A percentile compares a stretch with the other conserved stretches of the same genome.
These are phyloP conservation scores for Candolleomyces eurysporus DNA, from an alignment of 768 basidiomycete species.

Conservation along the genomic window DNA sequence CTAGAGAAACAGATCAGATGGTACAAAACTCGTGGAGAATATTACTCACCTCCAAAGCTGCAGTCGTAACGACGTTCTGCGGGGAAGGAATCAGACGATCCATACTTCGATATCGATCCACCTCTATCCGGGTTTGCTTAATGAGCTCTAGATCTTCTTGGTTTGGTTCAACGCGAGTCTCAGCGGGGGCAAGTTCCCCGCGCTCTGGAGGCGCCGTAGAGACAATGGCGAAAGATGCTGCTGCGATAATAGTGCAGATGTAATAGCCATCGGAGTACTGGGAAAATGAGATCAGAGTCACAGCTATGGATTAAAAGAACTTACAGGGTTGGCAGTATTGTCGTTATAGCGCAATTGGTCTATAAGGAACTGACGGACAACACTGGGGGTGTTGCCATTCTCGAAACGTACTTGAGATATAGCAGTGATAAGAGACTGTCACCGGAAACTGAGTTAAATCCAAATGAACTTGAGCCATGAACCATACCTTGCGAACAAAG, in stretches of 20 bases:
- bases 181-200: conserved; percentile 71
- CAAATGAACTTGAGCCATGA: conserved; percentile 1
- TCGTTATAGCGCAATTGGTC: conserved; percentile 95
- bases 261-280: conserved; percentile 93
- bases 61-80: conserved; percentile 90
- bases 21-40: not conserved
- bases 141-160: conserved; percentile 68
- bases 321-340: conserved; percentile 84
- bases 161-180: conserved; percentile 63
- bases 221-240: conserved; percentile 76
- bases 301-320: conserved; percentile 22
- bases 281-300: not conserved
- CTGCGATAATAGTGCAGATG: conserved; percentile 81
- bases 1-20: conserved; percentile 34
- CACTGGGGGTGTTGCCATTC: conserved; percentile 80
- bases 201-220: conserved; percentile 77
- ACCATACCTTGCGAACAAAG: conserved; percentile 85
- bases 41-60: conserved; percentile 79
- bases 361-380: conserved; percentile 84
- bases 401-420: conserved; percentile 86
- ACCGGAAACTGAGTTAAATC: conserved; percentile 1
- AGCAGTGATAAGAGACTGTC: conserved; percentile 73
- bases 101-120: conserved; percentile 92
- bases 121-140: conserved; percentile 73
- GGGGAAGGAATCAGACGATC: conserved; percentile 93